These are phyloP conservation scores for Chenopodium berlandieri DNA, from an alignment of 148 eudicot genomes.

Conservation along the genomic window DNA sequence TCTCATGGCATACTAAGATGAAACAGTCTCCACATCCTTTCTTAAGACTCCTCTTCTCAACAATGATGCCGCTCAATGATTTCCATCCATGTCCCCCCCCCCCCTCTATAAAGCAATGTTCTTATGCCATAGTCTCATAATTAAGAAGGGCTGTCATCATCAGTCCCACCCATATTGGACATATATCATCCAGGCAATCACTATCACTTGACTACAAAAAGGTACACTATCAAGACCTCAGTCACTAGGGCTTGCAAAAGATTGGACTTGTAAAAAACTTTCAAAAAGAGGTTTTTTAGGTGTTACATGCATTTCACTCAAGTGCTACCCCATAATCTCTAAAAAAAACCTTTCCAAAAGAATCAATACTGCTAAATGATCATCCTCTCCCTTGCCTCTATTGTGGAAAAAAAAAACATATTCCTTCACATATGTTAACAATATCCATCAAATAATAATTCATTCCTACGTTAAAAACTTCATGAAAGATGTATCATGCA, in stretches of 20 bases:
- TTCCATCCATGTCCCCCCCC: too few relatives aligned
- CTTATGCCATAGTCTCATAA: too few relatives aligned
- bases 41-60: too few relatives aligned
- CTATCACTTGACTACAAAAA: background rate
- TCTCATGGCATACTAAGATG: background rate
- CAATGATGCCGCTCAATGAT: too few relatives aligned
- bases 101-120: too few relatives aligned
- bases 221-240: background rate
- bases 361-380: background rate
- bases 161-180: background rate
- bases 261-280: too few relatives aligned
- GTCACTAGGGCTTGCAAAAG: background rate
- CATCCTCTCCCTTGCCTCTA: background rate
- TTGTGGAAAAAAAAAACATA: too few relatives aligned
- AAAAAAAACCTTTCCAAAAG: background rate
- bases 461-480: too few relatives aligned
- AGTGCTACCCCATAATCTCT: background rate
- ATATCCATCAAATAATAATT: too few relatives aligned
- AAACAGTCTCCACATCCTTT: background rate
- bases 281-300: too few relatives aligned
- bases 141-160: background rate
- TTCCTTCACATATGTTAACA: too few relatives aligned
- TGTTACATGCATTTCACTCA: background rate
- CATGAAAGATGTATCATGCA: background rate
- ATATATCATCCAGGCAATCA: background rate